phyloP scores from a whole-genome alignment of 2,329 filamentous ascomycete species.

The Aspergillus sp. region DNA sequence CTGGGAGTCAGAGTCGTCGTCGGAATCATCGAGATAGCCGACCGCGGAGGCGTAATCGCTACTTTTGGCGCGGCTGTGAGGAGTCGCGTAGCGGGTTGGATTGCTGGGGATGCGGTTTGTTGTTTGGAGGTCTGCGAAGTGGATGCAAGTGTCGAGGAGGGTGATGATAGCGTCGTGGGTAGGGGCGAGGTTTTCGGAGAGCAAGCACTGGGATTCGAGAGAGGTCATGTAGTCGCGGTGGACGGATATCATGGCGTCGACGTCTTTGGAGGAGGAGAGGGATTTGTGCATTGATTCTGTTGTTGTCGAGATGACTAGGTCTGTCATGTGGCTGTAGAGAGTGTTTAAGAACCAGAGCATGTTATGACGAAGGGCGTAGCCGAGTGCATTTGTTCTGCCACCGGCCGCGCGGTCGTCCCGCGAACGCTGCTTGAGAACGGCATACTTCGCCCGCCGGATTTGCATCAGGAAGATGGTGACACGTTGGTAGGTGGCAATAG shows the following conservation, averaged over 20 bases:
- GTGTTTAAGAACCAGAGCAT: slow-evolving; percentile 70
- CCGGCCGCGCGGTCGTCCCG: slow-evolving; percentile 18
- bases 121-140: slow-evolving; percentile 54
- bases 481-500: slow-evolving; percentile 58
- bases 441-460: slow-evolving; percentile 58
- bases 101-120: slow-evolving; percentile 28
- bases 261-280: slow-evolving; percentile 55
- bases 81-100: slow-evolving; percentile 23
- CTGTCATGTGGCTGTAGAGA: slow-evolving; percentile 66
- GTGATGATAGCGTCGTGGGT: slow-evolving; percentile 66
- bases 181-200: slow-evolving; percentile 58
- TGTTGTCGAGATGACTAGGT: slow-evolving; percentile 58
- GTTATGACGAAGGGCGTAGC: slow-evolving; percentile 50
- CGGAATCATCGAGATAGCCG: background rate
- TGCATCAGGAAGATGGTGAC: slow-evolving; percentile 72
- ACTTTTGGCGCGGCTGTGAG: slow-evolving; percentile 5
- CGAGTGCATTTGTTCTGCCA: slow-evolving; percentile 28
- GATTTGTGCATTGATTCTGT: slow-evolving; percentile 47
- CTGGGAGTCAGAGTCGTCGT: background rate
- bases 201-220: slow-evolving; percentile 59
- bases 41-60: background rate
- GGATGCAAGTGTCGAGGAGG: slow-evolving; percentile 64
- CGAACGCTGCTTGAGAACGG: slow-evolving; percentile 49
- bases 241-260: slow-evolving; percentile 69
- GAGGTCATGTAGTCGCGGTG: slow-evolving; percentile 56